phyloP scores from a whole-genome alignment of 2,329 filamentous ascomycete genomes.

The Colletotrichum sidae region DNA sequence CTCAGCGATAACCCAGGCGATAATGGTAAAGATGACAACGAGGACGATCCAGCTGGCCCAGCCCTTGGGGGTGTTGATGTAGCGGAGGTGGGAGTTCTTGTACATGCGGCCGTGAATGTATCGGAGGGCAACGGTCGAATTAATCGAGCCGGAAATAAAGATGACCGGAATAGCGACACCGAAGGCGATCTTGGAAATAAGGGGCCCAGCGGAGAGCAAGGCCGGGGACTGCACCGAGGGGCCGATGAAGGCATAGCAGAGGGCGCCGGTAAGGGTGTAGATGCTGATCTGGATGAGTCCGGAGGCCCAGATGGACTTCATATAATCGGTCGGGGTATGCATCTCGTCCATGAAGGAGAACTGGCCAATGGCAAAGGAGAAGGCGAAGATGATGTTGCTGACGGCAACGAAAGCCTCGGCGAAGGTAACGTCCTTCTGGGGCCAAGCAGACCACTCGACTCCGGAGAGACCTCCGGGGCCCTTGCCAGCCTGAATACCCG shows the following conservation, averaged over 20 bases:
- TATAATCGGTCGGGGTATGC: constrained; percentile 59
- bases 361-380: constrained; percentile 65
- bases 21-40: constrained; percentile 66
- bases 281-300: constrained; percentile 71
- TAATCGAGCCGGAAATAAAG: constrained; percentile 79
- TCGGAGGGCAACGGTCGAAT: constrained; percentile 61
- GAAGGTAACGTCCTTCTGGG: constrained; percentile 58
- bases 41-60: constrained; percentile 71
- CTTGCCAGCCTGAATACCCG: constrained; percentile 47
- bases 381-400: constrained; percentile 78
- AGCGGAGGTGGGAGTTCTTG: constrained; percentile 55
- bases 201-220: constrained; percentile 70
- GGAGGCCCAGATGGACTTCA: constrained; percentile 69
- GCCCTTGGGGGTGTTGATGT: constrained; percentile 60
- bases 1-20: constrained; percentile 78
- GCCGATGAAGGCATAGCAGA: constrained; percentile 78
- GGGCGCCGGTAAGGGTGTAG: constrained; percentile 74
- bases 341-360: constrained; percentile 67
- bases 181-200: constrained; percentile 75
- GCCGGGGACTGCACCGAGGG: constrained; percentile 73
- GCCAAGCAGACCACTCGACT: constrained; percentile 57
- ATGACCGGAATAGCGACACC: constrained; percentile 79
- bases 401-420: constrained; percentile 70
- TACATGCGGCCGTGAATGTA: constrained; percentile 59
- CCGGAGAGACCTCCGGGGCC: constrained; percentile 48